A percentile compares a stretch with the other conserved stretches of the same genome.
Conservation (phyloP, 1,284 basidiomycete species). For the Rhodotorula glutinis region DNA sequence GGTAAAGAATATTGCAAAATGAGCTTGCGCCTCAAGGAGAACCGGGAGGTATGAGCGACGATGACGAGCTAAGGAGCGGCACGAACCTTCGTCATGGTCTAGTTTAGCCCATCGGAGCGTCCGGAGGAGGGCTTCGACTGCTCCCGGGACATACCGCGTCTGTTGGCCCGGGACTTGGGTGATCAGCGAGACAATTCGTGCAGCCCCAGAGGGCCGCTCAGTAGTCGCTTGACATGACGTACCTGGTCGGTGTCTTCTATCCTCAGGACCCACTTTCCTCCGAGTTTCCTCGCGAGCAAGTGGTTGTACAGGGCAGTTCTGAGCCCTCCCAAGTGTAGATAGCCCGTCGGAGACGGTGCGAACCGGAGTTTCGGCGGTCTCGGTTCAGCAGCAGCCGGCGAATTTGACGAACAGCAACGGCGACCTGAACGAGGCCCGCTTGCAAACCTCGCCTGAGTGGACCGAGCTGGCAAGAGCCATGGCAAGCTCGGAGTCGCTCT, state of each 20-base stretch:
- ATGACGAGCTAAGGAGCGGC: neutral
- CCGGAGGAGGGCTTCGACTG: conserved; percentile 72
- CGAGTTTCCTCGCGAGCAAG: conserved; percentile 72
- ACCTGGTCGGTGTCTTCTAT: conserved; percentile 94
- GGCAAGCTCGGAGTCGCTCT: neutral
- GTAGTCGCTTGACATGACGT: neutral
- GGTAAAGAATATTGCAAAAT: neutral
- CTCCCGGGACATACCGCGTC: conserved; percentile 75
- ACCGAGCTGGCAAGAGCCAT: neutral
- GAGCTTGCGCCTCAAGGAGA: neutral
- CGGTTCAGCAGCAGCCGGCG: neutral
- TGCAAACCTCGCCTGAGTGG: too few species aligned
- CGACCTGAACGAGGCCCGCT: neutral
- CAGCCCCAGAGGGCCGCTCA: too few species aligned
- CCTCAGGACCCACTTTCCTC: conserved; percentile 83
- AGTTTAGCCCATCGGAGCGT: conserved; percentile 90
- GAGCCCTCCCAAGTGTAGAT: conserved; percentile 91
- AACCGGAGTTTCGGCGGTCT: conserved; percentile 62
- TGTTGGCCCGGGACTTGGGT: conserved; percentile 50
- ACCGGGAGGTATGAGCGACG: neutral
- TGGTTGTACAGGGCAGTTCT: conserved; percentile 93
- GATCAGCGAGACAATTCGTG: neutral
- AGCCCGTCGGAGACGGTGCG: conserved; percentile 94
- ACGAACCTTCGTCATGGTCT: conserved; percentile 79
- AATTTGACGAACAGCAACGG: neutral